A percentile compares a stretch with the other conserved stretches of the same genome.
These are phyloP conservation scores for Aspergillus sp. DNA, from an alignment of 2,329 filamentous ascomycete genomes.

Conservation along the genomic window DNA sequence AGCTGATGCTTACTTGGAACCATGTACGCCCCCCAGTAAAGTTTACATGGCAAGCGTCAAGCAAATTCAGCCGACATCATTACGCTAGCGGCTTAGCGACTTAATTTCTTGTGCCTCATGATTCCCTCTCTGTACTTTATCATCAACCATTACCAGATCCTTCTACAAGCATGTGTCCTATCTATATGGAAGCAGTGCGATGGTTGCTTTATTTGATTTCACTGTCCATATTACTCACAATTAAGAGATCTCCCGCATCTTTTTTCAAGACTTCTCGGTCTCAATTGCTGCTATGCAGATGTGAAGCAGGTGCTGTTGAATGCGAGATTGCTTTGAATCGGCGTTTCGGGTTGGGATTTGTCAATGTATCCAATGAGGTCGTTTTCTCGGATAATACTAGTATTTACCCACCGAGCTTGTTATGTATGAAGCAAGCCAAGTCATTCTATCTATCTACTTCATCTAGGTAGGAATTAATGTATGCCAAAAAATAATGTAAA, in stretches of 20 bases:
- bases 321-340: background rate
- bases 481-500: background rate
- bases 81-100: background rate
- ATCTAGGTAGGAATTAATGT: background rate
- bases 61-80: background rate
- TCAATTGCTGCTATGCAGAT: conserved; percentile 4
- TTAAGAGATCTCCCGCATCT: background rate
- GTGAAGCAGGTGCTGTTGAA: conserved; percentile 1
- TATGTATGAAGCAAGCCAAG: background rate
- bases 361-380: background rate
- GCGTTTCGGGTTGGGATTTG: background rate
- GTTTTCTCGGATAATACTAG: background rate
- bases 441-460: background rate
- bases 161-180: background rate
- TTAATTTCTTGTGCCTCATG: background rate
- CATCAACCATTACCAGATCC: background rate
- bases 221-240: background rate
- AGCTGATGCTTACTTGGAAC: background rate
- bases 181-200: background rate
- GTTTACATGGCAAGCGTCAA: background rate
- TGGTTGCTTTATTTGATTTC: background rate
- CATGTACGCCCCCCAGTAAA: background rate
- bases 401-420: background rate
- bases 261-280: background rate
- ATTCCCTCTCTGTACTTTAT: background rate